Evolutionary conservation across 2,329 filamentous ascomycete species (phyloP), one percentile per base, ranked within the genome.

Genomic region (Hansfordia pulvinata): DNA sequence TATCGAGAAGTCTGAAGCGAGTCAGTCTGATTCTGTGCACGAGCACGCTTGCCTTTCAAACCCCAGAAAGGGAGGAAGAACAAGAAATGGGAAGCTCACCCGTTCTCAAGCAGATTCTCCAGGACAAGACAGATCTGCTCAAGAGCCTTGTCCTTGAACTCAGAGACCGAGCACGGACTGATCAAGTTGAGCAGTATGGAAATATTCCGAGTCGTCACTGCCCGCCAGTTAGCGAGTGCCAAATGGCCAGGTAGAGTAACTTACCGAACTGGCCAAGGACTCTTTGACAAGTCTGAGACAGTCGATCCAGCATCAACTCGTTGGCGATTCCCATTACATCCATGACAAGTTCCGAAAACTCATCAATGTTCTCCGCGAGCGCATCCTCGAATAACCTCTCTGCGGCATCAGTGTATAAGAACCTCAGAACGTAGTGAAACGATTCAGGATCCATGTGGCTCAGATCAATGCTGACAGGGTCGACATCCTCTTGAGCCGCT

Each of bases 111-210:
- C 65, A 96, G 83, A 6, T 76, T 73, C 50, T 98, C 90, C 30
- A 96, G 62, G 42, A 93, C 92, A 23, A 93, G 58, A 41, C 85
- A 93, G 13, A 94, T 73, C 45, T 94, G 98, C 47, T 93, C 83
- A 17, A 96, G 58, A 1, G 80, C 82, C 8, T 80, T 79, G 38
- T 90, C 71, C 50, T 93, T 93, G 56, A 98, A 94, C 30, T 80
- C 73, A 1, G 71, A 72, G 5, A 93, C 75, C 1, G 78, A 79
- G 45, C 80, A 93, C 3, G 82, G 80, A 23, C 83, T 80, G 33
- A 94, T 79, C 2, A 78, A 78, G 43, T 93, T 93, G 8, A 98
- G 62, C 10, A 96, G 61, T 27, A 77, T 74, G 31, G 82, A 82
- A 15, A 93, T 77, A 44, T 93, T 98, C 15, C 86, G 76, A 5